Conservation (phyloP, 2,329 filamentous ascomycete species). For the Stagonosporopsis chrysanthemi region DNA sequence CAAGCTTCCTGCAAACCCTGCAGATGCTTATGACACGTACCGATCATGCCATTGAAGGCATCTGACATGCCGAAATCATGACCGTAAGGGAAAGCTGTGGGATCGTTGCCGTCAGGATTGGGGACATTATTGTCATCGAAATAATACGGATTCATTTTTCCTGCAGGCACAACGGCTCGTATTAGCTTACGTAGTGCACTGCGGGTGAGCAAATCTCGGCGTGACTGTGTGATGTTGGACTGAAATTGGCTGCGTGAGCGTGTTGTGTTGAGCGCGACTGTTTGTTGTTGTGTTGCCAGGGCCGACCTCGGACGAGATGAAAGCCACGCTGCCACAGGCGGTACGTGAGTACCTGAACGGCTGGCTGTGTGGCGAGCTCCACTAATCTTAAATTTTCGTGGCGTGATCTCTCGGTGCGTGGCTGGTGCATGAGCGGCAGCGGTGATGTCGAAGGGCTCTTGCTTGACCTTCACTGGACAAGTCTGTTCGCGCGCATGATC, state of each 20-base stretch:
- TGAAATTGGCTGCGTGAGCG: neutral
- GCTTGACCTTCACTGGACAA: neutral
- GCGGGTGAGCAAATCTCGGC: neutral
- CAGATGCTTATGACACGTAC: neutral
- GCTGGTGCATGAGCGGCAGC: neutral
- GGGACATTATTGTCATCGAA: no score
- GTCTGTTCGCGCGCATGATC: neutral
- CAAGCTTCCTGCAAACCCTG: neutral
- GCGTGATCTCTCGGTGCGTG: slow-evolving; percentile 11
- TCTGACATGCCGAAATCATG: neutral
- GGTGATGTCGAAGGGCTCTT: neutral
- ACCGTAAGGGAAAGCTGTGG: neutral
- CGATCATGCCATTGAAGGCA: neutral
- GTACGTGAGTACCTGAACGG: neutral
- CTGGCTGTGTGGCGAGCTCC: neutral
- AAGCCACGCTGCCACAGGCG: slow-evolving; percentile 13
- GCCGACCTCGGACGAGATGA: slow-evolving; percentile 21
- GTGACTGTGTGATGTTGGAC: neutral
- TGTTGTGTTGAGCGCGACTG: slow-evolving; percentile 1
- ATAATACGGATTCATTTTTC: slow-evolving; percentile 5
- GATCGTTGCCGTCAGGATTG: neutral
- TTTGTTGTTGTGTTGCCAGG: slow-evolving; percentile 20
- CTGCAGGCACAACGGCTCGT: neutral
- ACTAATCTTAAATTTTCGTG: slow-evolving; percentile 4
- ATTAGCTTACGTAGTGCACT: neutral